Evolutionary conservation across 2,329 filamentous ascomycete species (phyloP).

Genomic region (Xylaria sp.): DNA sequence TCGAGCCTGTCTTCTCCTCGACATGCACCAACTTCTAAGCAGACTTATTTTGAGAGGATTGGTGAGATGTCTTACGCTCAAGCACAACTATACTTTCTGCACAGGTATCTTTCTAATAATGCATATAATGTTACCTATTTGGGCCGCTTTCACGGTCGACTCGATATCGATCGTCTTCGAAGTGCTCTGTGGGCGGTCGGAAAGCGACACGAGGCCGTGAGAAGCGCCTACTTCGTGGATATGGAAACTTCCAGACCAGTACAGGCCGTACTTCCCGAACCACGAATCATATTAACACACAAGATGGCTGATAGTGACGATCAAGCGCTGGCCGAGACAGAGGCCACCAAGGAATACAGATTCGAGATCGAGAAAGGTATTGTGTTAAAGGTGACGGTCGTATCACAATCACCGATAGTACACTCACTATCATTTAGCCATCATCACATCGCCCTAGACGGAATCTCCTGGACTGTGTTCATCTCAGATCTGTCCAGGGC

Average conservation of each 20-base stretch:
- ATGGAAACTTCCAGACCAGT: not conserved
- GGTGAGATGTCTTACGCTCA: constrained; percentile 24
- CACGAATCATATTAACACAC: not conserved
- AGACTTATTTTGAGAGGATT: not conserved
- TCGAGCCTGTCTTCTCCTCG: too few relatives aligned
- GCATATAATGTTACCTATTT: constrained; percentile 13
- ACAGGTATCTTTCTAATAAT: constrained; percentile 23
- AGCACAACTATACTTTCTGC: constrained; percentile 25
- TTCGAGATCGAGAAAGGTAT: constrained; percentile 21
- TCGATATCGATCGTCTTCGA: not conserved
- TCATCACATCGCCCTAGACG: constrained; percentile 25
- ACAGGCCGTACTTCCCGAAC: not conserved
- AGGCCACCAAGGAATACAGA: not conserved
- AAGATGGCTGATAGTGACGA: accelerated
- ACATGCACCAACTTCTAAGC: too few relatives aligned
- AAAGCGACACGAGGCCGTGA: constrained; percentile 12
- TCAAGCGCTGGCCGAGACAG: not conserved
- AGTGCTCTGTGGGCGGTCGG: not conserved
- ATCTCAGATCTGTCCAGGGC: not conserved
- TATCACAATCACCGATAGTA: not conserved
- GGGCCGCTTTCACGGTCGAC: not conserved
- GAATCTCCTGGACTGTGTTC: constrained; percentile 6
- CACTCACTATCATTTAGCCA: constrained; percentile 17
- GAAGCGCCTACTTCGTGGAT: constrained; percentile 17
- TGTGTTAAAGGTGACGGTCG: not conserved